Percentiles rank a stretch among this genome's conserved stretches.
Conservation (phyloP, 805 yeast genomes). For the Kuraishia borneana region DNA sequence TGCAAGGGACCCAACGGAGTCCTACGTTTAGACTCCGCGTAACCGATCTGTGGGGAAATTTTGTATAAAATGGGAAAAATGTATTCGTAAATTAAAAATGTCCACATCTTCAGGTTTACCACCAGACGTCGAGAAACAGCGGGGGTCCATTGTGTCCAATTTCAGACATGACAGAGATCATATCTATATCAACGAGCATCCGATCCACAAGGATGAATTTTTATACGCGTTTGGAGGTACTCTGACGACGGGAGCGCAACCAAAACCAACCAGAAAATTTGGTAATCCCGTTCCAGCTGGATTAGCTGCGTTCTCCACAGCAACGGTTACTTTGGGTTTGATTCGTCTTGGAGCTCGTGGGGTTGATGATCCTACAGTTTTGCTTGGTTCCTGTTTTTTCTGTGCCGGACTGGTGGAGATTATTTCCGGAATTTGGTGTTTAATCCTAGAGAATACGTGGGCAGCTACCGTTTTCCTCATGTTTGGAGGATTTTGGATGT, state of each 20-base stretch:
- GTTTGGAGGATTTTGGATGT: slow-evolving; percentile 47
- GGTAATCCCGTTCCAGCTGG: slow-evolving; percentile 47
- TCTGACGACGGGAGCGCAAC: slow-evolving; percentile 27
- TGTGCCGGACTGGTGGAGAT: slow-evolving; percentile 39
- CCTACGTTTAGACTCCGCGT: no score
- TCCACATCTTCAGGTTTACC: slow-evolving; percentile 1
- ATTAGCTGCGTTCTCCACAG: slow-evolving; percentile 33
- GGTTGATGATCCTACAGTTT: slow-evolving; percentile 28
- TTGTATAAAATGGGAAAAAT: no score
- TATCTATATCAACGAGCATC: slow-evolving; percentile 27
- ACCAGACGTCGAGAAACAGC: slow-evolving; percentile 4
- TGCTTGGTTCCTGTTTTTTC: slow-evolving; percentile 34
- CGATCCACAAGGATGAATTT: slow-evolving; percentile 43
- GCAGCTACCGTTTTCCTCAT: slow-evolving; percentile 40
- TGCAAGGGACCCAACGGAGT: no score
- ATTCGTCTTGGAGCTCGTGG: slow-evolving; percentile 33
- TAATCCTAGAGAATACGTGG: slow-evolving; percentile 41
- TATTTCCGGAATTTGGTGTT: slow-evolving; percentile 40
- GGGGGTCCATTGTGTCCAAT: slow-evolving; percentile 7
- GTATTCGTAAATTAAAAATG: no score
- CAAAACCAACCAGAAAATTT: slow-evolving; percentile 16
- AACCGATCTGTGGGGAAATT: no score
- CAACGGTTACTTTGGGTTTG: slow-evolving; percentile 37
- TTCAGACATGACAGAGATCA: slow-evolving; percentile 29
- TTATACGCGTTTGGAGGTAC: slow-evolving; percentile 55